phyloP scores from a whole-genome alignment of 345 rosid genomes.

The Eucalyptus urophylla region DNA sequence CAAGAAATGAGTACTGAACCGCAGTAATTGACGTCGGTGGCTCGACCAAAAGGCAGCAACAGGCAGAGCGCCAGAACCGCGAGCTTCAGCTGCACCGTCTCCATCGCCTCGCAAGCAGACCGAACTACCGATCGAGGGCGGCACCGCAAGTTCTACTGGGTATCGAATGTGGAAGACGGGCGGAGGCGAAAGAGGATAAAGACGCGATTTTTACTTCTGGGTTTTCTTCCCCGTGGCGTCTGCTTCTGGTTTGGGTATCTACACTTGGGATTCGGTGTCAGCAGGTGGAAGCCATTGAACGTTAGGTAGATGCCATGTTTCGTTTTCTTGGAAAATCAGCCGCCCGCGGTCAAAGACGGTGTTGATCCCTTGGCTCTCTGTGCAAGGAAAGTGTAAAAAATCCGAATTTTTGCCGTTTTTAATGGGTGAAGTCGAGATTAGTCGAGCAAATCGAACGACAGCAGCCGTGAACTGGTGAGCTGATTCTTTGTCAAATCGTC shows the following conservation, averaged over 20 bases:
- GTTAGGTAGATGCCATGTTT: neutral
- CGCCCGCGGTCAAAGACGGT: neutral
- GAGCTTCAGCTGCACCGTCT: neutral
- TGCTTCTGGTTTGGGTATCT: neutral
- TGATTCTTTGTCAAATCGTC: fast-evolving
- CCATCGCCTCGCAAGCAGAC: neutral
- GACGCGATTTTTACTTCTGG: neutral
- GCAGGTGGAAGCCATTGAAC: neutral
- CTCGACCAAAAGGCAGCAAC: slow-evolving; percentile 2
- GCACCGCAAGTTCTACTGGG: neutral
- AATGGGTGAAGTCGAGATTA: neutral
- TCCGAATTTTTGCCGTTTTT: neutral
- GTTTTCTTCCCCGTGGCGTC: neutral
- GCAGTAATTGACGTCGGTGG: slow-evolving; percentile 27
- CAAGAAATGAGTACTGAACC: neutral
- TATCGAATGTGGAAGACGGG: neutral
- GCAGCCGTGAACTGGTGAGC: neutral
- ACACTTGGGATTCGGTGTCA: neutral
- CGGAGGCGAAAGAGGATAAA: neutral
- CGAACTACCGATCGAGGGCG: neutral
- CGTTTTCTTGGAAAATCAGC: neutral
- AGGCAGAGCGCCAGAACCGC: slow-evolving; percentile 3
- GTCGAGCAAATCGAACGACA: neutral
- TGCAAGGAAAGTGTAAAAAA: neutral
- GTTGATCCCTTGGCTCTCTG: neutral